Base-by-base conservation (phyloP, 1,139 yeast species). In the Petasospora fabianii region DNA sequence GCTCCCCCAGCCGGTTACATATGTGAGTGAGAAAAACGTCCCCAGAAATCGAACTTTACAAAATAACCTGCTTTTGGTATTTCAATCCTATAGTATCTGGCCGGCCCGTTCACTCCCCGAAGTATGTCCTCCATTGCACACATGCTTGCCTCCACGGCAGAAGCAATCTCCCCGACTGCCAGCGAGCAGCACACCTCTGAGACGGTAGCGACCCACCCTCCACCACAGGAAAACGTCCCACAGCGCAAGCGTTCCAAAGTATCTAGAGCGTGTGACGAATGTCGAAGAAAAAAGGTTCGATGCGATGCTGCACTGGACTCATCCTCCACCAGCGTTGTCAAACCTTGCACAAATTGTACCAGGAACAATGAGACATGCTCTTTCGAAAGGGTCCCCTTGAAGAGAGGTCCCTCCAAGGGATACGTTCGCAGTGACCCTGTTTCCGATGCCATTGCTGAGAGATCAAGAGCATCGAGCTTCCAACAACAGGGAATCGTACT, bases 321-420 rank as follows among this genome's bases (percentile, higher is more conserved):
- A 11, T 51, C 66, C 6, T 59, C 71, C 18, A 72, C 66, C 46
- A 62, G 65, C 16, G 73, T 76, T 18, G 65, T 71, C 28, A 69
- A 70, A 47, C 57, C 68, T 4, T 81, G 88, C 56, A 63, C 77
- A 20, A 77, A 75, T 50, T 81, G 87, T 57, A 52, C 60, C 15
- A 77, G 74, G 50, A 73, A 68, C 47, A 66, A 65, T 35, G 83
- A 77, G 31, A 54, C 54, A 2, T 82, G 90, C 58, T 67, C 80
- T 1, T 82, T 80, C 54, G 77, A 80, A 18, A 65, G 92, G 41
- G 70, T 80, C 1, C 92, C 88, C 0, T 59, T 83, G 58, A 84
- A 83, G 54, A 63, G 94, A 49, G 94, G 92, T 0, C 94, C 94
- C 0, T 71, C 84, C 2, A 83, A 82, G 55, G 90, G 90, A 1